Conservation (phyloP, 2,329 filamentous ascomycete genomes). For the Escovopsis weberi region DNA sequence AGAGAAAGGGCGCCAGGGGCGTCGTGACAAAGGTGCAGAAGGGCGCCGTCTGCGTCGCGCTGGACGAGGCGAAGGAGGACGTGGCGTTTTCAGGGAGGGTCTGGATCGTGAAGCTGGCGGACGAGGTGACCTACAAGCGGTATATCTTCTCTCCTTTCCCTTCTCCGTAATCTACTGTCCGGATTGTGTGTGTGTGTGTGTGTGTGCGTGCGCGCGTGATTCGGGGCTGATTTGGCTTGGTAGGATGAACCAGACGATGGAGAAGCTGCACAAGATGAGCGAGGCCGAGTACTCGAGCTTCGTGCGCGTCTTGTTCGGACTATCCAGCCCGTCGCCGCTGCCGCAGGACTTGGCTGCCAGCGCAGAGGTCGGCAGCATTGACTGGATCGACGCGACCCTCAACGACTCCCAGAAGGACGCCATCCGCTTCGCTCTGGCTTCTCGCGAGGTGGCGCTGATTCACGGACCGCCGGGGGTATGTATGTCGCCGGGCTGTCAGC, state of each 20-base stretch:
- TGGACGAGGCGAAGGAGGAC: constrained; percentile 49
- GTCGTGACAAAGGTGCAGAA: constrained; percentile 53
- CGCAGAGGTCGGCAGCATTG: constrained; percentile 30
- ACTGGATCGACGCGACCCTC: constrained; percentile 47
- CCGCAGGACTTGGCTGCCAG: constrained; percentile 26
- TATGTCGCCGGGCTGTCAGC: constrained; percentile 2
- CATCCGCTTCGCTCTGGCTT: constrained; percentile 69
- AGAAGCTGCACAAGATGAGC: constrained; percentile 40
- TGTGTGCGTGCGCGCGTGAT: too few relatives aligned
- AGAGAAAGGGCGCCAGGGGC: constrained; percentile 52
- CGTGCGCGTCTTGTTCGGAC: constrained; percentile 47
- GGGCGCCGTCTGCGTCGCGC: constrained; percentile 46
- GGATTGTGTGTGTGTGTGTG: not conserved
- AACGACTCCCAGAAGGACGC: constrained; percentile 56
- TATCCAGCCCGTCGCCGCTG: constrained; percentile 36
- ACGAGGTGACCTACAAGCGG: constrained; percentile 52
- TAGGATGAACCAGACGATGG: constrained; percentile 51
- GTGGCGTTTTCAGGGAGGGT: constrained; percentile 31
- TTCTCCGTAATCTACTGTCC: not conserved
- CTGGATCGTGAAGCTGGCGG: constrained; percentile 53
- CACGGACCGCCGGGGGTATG: constrained; percentile 78
- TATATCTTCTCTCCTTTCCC: constrained; percentile 9
- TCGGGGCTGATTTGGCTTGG: not conserved
- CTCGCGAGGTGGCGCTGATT: constrained; percentile 72
- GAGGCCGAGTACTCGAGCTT: constrained; percentile 45